Conservation (phyloP, 2,329 filamentous ascomycete genomes). For the Botrytis sinoallii region DNA sequence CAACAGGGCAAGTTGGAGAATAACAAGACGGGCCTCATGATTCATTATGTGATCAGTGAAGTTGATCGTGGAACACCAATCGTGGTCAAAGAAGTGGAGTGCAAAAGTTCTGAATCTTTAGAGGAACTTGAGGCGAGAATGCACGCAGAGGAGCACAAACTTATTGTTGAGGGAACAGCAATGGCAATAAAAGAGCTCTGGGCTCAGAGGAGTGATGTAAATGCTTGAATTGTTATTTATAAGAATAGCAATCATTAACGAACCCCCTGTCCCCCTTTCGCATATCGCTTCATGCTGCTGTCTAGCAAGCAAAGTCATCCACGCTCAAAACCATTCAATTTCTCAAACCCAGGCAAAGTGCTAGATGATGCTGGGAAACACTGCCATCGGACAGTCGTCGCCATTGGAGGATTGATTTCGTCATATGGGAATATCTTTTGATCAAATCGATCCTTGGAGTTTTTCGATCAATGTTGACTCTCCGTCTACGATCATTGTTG, state of each 20-base stretch:
- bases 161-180: conserved; percentile 73
- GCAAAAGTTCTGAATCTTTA: conserved; percentile 61
- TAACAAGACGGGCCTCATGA: conserved; percentile 76
- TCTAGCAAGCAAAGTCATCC: background rate
- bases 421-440: background rate
- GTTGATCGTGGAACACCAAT: conserved; percentile 79
- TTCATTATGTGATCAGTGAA: conserved; percentile 76
- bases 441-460: background rate
- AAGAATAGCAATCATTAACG: conserved; percentile 7
- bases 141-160: conserved; percentile 70
- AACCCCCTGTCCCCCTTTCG: background rate
- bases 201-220: conserved; percentile 29
- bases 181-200: conserved; percentile 45
- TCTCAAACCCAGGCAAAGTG: conserved; percentile 3
- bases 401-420: conserved; percentile 4
- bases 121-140: conserved; percentile 68
- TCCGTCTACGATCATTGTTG: background rate
- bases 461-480: background rate
- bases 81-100: conserved; percentile 65
- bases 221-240: conserved; percentile 15
- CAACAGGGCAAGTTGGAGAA: conserved; percentile 60
- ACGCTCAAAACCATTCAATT: conserved; percentile 7
- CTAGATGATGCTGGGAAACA: background rate
- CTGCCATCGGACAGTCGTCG: background rate
- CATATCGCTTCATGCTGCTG: background rate